Percentiles rank a stretch among this genome's conserved stretches.
These are phyloP conservation scores for Cryptococcus sp. DNA, from an alignment of 1,284 basidiomycete species.

Conservation along the genomic window DNA sequence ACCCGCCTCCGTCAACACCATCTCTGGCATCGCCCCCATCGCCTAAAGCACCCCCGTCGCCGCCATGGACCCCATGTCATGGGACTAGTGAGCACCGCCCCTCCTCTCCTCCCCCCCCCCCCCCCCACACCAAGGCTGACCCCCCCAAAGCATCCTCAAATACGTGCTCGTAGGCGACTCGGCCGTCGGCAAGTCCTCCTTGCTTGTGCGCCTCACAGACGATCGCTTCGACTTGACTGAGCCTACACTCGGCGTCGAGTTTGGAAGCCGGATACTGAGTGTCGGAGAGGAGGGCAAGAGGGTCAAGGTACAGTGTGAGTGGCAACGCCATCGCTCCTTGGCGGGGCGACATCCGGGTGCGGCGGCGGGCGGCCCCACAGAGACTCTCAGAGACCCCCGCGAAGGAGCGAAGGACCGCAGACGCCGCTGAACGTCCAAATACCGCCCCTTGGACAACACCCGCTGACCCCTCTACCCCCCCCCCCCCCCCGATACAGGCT, in stretches of 20 bases:
- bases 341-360: background rate
- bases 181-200: conserved; percentile 42
- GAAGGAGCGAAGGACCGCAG: too few relatives aligned
- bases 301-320: conserved; percentile 48
- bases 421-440: too few relatives aligned
- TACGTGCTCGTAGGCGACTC: conserved; percentile 47
- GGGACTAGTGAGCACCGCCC: background rate
- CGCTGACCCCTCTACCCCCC: background rate
- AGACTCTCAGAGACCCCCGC: too few relatives aligned
- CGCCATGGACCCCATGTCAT: background rate
- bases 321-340: background rate
- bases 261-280: conserved; percentile 37
- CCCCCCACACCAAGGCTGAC: background rate
- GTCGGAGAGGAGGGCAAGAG: conserved; percentile 38
- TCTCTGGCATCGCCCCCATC: too few relatives aligned
- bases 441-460: too few relatives aligned
- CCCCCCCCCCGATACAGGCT: conserved; percentile 22
- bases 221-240: conserved; percentile 39
- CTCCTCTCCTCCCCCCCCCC: background rate
- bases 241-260: conserved; percentile 47
- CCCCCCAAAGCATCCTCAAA: conserved; percentile 40
- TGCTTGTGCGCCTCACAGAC: conserved; percentile 43
- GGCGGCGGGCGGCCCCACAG: too few relatives aligned
- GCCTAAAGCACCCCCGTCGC: too few relatives aligned
- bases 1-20: too few relatives aligned